phyloP scores from a whole-genome alignment of 805 yeast species.

The Saccharomyces eubayanus region DNA sequence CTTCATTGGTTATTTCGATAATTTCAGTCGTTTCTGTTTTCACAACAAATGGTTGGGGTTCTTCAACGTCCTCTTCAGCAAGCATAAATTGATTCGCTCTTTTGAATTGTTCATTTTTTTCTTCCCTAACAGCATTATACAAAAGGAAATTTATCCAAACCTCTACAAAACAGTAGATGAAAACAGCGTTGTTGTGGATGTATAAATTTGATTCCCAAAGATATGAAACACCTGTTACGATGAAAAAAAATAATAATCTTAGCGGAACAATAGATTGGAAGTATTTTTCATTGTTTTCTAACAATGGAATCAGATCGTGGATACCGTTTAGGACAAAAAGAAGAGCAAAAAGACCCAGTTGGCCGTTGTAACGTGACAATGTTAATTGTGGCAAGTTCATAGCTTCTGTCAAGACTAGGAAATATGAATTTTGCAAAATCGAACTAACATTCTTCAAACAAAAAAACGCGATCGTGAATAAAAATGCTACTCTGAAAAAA shows the following conservation, averaged over 20 bases:
- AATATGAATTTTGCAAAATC: conserved; percentile 39
- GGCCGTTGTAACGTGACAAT: conserved; percentile 33
- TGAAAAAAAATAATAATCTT: conserved; percentile 44
- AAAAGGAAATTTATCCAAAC: conserved; percentile 62
- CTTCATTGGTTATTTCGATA: background rate
- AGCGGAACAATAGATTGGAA: conserved; percentile 56
- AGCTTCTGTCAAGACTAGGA: conserved; percentile 49
- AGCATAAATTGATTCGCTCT: conserved; percentile 16
- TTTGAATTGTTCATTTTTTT: conserved; percentile 43
- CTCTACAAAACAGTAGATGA: conserved; percentile 53
- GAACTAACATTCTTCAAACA: conserved; percentile 41
- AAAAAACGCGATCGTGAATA: conserved; percentile 38
- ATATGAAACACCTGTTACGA: conserved; percentile 43
- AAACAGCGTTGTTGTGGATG: conserved; percentile 55
- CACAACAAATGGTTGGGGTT: conserved; percentile 3
- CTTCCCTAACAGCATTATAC: conserved; percentile 57
- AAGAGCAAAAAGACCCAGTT: conserved; percentile 43
- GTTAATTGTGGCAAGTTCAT: conserved; percentile 40
- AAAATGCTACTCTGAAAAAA: conserved; percentile 40
- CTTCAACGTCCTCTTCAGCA: conserved; percentile 5
- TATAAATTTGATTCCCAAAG: conserved; percentile 34
- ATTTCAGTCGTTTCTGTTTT: background rate
- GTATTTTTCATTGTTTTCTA: conserved; percentile 37
- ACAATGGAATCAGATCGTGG: conserved; percentile 51
- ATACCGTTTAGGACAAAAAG: conserved; percentile 39